Evolutionary conservation across 139 green algal species (phyloP), one percentile per base, ranked within the genome.

Genomic region (Chlamydomonas sp.): DNA sequence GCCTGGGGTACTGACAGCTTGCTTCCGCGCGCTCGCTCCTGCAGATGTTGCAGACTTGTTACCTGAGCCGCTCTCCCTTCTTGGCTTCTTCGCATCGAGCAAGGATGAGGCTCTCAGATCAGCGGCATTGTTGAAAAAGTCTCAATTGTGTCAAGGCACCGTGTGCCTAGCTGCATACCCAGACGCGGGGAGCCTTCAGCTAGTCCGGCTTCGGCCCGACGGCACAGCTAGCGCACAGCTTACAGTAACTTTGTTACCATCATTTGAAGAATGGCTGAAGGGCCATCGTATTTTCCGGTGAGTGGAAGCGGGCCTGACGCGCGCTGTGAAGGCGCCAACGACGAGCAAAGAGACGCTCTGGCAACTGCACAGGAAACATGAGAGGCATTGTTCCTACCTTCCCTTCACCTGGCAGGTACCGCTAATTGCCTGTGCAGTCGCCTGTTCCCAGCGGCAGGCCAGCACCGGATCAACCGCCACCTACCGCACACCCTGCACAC

Each of bases 21-120:
- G 31, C 31, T 49, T 49, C 31, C 31, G 31, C 31, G 31, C 31
- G 31, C 31, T 63, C 57, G 10, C 49, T 31, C 58, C 58, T 67
- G 62, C 79, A 90, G 87, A 83, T 78, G 87, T 80, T 5, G 17
- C 8, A 59, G 73, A 88, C 12, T 14, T 87, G 59, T 67, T 90
- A 5, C 87, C 87, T 4, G 18, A 17, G 58, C 80, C 80, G 10
- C 18, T 88, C 20, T 18, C 18, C 63, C 49, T 80, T 5, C 63
- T 79, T 16, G 87, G 87, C 6, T 75, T 78, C 4, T 84, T 71
- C 18, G 80, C 62, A 0, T 2, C 60, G 14, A 72, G 80, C 3
- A n/a, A 64, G 5, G 59, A 85, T 3, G 79, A 61, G 17, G 80
- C 74, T 3, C 49, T 81, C 6, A 31, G 12, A 63, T 5, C 58